Base-by-base conservation (phyloP, 306 rosid species). In the Mucuna pruriens region DNA sequence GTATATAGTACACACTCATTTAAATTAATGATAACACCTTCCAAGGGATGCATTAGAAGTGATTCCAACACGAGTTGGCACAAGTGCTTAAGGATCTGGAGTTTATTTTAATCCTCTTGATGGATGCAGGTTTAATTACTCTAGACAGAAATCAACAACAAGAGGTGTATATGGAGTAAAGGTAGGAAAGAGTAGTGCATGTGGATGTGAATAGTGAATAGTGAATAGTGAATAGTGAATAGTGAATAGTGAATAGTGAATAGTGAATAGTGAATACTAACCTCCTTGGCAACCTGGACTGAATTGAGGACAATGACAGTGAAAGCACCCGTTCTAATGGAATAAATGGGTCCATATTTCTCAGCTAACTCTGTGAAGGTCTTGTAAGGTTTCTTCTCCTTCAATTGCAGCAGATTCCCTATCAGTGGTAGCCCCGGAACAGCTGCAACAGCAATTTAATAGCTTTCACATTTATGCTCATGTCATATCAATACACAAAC, bases 331-430 rank as follows among this genome's bases (percentile, higher is more conserved):
- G 95, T 85, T 80, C 12, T 87, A 77, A 92, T 88, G 19, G 95
- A 92, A 78, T 86, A 92, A 3, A 92, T 83, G 12, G 97, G 92
- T 0, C 97, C 97, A 55, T 88, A 84, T 23, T 57, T 67, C 81
- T 87, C 87, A 1, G 95, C 91, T 89, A 90, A 86, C 61, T 29
- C 68, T 1, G 86, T 39, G 80, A 90, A 92, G 15, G 97, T 91
- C 85, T 84, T 88, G 84, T 92, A 83, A 2, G 97, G 97, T 73
- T 92, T 92, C 87, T 87, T 90, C 86, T 92, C 97, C 87, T 88
- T 90, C 82, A 92, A 79, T 51, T 92, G 97, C 76, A 92, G 84
- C 86, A 92, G 48, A 85, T 90, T 92, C 72, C 95, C 97, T 2
- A 92, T n/a, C 89, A 92, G 39, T 7, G 95, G 94, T 34, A 89